Conservation (phyloP, 116 monocot species). For the Trichopus zeylanicus region DNA sequence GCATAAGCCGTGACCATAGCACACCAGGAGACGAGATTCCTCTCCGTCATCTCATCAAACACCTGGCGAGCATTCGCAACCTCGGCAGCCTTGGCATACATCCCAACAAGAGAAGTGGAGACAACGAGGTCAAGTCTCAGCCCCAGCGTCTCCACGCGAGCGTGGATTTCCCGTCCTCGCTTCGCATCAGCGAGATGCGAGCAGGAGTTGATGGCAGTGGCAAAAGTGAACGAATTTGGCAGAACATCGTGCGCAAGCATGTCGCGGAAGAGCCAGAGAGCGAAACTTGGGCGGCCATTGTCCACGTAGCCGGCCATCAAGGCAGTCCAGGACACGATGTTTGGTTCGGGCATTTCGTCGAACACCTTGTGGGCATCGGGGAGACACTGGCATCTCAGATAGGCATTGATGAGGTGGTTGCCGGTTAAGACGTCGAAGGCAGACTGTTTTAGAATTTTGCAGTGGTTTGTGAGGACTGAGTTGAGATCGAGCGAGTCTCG, state of each 20-base stretch:
- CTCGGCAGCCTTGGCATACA: constrained; percentile 44
- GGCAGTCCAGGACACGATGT: constrained; percentile 63
- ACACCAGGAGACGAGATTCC: constrained; percentile 61
- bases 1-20: constrained; percentile 58
- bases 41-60: constrained; percentile 41
- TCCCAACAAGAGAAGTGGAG: constrained; percentile 33
- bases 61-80: constrained; percentile 25
- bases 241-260: constrained; percentile 18
- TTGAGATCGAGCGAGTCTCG: constrained; percentile 8
- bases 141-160: constrained; percentile 33
- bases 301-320: constrained; percentile 40
- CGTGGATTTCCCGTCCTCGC: constrained; percentile 41
- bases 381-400: constrained; percentile 15
- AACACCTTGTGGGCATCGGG: constrained; percentile 30
- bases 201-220: constrained; percentile 50
- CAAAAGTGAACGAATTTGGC: constrained; percentile 46
- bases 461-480: constrained; percentile 30
- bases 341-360: constrained; percentile 37
- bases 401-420: constrained; percentile 56
- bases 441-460: constrained; percentile 38
- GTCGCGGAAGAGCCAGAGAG: constrained; percentile 18
- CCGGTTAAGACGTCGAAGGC: constrained; percentile 5
- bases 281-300: constrained; percentile 5
- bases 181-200: constrained; percentile 28
- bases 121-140: constrained; percentile 40